These are phyloP conservation scores for Rubroboletus satanas DNA, from an alignment of 768 basidiomycete genomes.

Conservation along the genomic window DNA sequence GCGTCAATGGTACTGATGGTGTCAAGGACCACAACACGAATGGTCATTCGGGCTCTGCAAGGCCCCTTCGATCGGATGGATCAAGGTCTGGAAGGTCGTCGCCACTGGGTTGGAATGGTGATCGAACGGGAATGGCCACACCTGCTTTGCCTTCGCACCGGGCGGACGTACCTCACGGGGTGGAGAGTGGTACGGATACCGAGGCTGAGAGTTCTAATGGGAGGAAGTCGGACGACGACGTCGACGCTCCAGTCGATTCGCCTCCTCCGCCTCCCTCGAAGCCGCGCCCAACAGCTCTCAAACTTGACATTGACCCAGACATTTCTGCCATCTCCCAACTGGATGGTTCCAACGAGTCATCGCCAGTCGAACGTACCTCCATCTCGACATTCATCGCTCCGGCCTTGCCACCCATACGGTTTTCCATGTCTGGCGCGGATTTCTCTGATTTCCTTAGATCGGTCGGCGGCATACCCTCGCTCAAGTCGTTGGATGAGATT, in stretches of 20 bases:
- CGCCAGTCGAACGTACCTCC: conserved; percentile 62
- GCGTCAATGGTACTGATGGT: conserved; percentile 7
- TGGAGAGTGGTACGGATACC: conserved; percentile 74
- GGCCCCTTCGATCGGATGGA: conserved; percentile 16
- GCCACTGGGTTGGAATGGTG: conserved; percentile 18
- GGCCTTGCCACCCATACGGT: conserved; percentile 85
- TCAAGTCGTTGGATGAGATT: conserved; percentile 46
- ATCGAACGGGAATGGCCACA: conserved; percentile 18
- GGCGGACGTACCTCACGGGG: conserved; percentile 65
- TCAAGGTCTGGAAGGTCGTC: conserved; percentile 20
- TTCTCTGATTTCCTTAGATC: conserved; percentile 71
- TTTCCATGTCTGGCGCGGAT: conserved; percentile 80
- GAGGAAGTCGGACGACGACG: conserved; percentile 26
- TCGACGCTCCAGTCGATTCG: conserved; percentile 17
- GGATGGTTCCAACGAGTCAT: conserved; percentile 52
- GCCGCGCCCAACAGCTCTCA: conserved; percentile 29
- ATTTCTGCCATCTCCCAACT: conserved; percentile 22
- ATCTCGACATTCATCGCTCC: conserved; percentile 81
- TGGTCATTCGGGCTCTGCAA: conserved; percentile 5
- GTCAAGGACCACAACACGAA: conserved; percentile 1
- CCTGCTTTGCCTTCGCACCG: conserved; percentile 60
- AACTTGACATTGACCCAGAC: conserved; percentile 22
- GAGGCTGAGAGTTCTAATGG: conserved; percentile 53
- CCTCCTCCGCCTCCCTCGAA: conserved; percentile 49
- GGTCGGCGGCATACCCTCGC: conserved; percentile 47